Evolutionary conservation across 345 rosid species (phyloP).

Genomic region (Boechera stricta): DNA sequence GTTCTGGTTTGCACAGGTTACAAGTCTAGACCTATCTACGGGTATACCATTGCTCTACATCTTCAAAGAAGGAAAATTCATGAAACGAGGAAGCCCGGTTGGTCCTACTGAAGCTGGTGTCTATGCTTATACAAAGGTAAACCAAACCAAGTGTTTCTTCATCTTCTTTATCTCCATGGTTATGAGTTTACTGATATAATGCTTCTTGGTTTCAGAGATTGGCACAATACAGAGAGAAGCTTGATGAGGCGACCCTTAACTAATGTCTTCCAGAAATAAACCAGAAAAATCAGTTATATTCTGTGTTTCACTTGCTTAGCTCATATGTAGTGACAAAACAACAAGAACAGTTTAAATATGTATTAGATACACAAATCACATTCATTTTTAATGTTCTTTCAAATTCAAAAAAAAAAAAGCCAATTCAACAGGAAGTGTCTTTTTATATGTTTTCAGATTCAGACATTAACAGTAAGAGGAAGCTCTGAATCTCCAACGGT

Average conservation of each 20-base stretch:
- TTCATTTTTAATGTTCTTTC: constrained; percentile 21
- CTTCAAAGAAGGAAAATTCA: constrained; percentile 84
- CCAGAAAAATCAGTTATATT: neutral
- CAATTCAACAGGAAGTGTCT: constrained; percentile 15
- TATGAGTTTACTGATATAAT: constrained; percentile 18
- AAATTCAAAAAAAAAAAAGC: neutral
- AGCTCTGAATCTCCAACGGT: constrained; percentile 68
- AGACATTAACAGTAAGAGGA: constrained; percentile 54
- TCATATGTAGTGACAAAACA: constrained; percentile 36
- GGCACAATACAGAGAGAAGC: constrained; percentile 91
- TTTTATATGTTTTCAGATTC: constrained; percentile 49
- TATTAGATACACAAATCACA: constrained; percentile 17
- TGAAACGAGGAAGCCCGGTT: constrained; percentile 86
- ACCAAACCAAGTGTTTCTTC: neutral
- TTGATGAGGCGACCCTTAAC: constrained; percentile 68
- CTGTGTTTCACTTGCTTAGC: constrained; percentile 4
- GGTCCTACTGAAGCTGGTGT: constrained; percentile 95
- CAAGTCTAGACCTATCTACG: constrained; percentile 83
- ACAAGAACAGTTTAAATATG: constrained; percentile 32
- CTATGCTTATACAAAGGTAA: constrained; percentile 93
- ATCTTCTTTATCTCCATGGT: constrained; percentile 6
- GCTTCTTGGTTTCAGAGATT: constrained; percentile 55
- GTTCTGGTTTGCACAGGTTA: constrained; percentile 48
- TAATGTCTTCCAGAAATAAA: constrained; percentile 33
- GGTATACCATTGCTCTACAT: constrained; percentile 97